These are phyloP conservation scores for Aspergillus sp. DNA, from an alignment of 2,329 filamentous ascomycete species.

Conservation along the genomic window DNA sequence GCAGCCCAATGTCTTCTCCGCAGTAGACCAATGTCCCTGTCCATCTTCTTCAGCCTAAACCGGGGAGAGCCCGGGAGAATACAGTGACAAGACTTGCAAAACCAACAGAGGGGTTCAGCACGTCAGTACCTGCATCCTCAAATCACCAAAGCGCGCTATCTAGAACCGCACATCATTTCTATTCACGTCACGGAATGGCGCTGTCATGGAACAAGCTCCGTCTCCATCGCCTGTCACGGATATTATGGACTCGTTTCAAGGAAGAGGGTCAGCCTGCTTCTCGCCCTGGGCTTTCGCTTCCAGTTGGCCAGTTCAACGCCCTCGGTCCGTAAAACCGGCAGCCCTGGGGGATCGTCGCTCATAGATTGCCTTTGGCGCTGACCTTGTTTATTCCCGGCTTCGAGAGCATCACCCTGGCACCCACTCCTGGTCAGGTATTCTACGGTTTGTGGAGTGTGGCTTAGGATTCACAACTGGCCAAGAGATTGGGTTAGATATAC, in stretches of 20 bases:
- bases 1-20: too few species aligned
- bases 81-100: too few species aligned
- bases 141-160: constrained; percentile 14
- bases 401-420: too few species aligned
- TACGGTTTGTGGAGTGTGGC: constrained; percentile 1
- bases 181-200: constrained; percentile 23
- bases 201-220: constrained; percentile 11
- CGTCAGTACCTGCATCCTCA: constrained; percentile 5
- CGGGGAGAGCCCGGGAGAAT: too few species aligned
- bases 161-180: constrained; percentile 27
- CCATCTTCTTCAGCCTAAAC: too few species aligned
- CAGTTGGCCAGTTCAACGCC: constrained; percentile 1
- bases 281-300: not conserved
- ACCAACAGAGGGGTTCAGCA: too few species aligned
- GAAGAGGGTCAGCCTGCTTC: not conserved
- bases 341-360: constrained; percentile 3
- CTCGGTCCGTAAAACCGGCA: constrained; percentile 25
- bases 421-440: too few species aligned
- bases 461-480: not conserved
- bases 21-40: too few species aligned
- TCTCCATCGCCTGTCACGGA: constrained; percentile 6
- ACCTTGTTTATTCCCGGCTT: not conserved
- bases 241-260: constrained; percentile 11
- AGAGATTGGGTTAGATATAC: not conserved
- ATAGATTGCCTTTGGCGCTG: not conserved